Percentiles rank a stretch among this genome's conserved stretches.
Evolutionary conservation across 768 basidiomycete species (phyloP).

Genomic region (Boletus tylopilopsis): DNA sequence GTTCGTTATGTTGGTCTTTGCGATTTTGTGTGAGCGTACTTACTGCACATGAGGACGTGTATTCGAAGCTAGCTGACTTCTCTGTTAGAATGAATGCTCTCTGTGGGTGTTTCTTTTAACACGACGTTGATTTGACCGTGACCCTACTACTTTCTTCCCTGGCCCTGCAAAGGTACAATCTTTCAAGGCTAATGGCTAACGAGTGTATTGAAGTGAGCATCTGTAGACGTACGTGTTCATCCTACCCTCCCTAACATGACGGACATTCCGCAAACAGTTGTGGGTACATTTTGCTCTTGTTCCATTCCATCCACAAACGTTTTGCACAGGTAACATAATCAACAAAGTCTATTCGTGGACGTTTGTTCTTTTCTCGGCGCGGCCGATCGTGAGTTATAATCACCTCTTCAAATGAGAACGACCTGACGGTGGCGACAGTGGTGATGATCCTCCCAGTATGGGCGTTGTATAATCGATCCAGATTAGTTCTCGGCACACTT

Average conservation of each 20-base stretch:
- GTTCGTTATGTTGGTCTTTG: conserved; percentile 9
- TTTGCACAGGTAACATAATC: not conserved
- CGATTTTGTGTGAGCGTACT: not conserved
- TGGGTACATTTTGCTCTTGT: not conserved
- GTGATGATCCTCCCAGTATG: conserved; percentile 3
- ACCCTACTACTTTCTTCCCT: not conserved
- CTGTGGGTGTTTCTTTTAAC: not conserved
- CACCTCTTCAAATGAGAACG: too few relatives aligned
- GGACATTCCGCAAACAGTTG: not conserved
- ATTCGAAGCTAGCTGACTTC: too few relatives aligned
- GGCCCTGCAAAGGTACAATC: not conserved
- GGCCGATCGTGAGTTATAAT: conserved; percentile 6
- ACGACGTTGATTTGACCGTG: not conserved
- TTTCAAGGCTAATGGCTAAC: not conserved
- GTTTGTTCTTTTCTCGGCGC: not conserved
- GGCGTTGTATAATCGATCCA: conserved; percentile 3
- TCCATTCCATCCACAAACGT: not conserved
- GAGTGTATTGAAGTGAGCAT: not conserved
- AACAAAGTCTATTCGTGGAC: not conserved
- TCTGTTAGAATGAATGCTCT: not conserved
- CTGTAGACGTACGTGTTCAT: not conserved
- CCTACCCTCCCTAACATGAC: not conserved
- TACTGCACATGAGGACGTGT: too few relatives aligned
- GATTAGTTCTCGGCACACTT: not conserved
- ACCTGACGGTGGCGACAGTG: not conserved